These are phyloP conservation scores for Fusarium chuoi DNA, from an alignment of 2,329 filamentous ascomycete genomes.

Conservation along the genomic window DNA sequence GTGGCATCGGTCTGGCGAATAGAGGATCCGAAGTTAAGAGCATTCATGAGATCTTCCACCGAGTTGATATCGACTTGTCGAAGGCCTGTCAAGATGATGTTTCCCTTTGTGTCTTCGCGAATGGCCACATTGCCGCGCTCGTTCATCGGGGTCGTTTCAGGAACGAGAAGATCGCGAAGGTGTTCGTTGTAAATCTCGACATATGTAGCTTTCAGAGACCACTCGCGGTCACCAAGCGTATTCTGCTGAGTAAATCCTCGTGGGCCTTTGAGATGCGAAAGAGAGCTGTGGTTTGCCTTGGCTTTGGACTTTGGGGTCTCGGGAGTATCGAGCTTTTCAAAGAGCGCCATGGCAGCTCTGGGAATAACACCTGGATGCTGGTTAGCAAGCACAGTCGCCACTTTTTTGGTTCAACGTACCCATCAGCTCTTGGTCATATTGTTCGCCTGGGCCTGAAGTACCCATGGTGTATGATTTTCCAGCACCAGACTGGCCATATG, in stretches of 20 bases:
- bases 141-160: conserved; percentile 73
- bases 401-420: conserved; percentile 66
- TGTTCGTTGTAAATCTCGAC: conserved; percentile 99
- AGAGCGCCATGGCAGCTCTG: conserved; percentile 84
- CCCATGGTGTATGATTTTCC: conserved; percentile 99
- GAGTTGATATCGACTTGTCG: conserved; percentile 90
- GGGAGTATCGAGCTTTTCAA: conserved; percentile 81
- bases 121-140: conserved; percentile 89
- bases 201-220: conserved; percentile 94
- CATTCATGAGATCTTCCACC: conserved; percentile 88
- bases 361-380: conserved; percentile 83
- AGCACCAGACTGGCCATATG: conserved; percentile 96
- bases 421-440: conserved; percentile 76
- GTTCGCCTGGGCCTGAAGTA: conserved; percentile 85
- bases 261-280: conserved; percentile 83
- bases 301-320: conserved; percentile 62
- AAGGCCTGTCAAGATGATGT: conserved; percentile 91
- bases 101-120: conserved; percentile 92
- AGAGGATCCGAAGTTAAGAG: conserved; percentile 89
- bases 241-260: conserved; percentile 68
- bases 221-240: conserved; percentile 75
- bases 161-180: conserved; percentile 86
- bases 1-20: conserved; percentile 98
- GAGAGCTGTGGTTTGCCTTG: conserved; percentile 69
- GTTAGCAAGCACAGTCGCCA: conserved; percentile 8